Conservation (phyloP, 106 monocot genomes). For the Acanthochlamys bracteata region DNA sequence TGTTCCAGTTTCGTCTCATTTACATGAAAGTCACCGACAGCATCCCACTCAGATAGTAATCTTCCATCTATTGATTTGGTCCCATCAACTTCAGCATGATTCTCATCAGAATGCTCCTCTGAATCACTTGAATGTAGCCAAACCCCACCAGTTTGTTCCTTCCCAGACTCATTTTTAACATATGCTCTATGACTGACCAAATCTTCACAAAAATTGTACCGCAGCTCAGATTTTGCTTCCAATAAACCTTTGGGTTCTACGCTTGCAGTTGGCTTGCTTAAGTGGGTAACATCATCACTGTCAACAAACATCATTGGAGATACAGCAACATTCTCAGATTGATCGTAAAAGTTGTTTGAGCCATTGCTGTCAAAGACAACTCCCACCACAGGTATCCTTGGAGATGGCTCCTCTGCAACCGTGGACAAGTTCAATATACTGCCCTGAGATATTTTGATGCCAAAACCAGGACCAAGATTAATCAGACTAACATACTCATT, state of each 20-base stretch:
- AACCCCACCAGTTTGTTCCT: constrained; percentile 1
- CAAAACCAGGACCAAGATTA: background rate
- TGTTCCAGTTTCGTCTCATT: constrained; percentile 14
- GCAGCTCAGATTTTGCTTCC: constrained; percentile 6
- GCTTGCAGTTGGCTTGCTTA: constrained; percentile 4
- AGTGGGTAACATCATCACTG: constrained; percentile 7
- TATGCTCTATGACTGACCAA: constrained; percentile 4
- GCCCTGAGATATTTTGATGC: constrained; percentile 6
- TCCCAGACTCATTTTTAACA: constrained; percentile 4
- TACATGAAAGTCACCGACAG: constrained; percentile 43
- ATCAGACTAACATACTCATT: background rate
- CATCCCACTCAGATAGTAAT: constrained; percentile 55
- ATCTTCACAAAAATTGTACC: constrained; percentile 4
- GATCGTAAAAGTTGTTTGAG: background rate
- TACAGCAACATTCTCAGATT: background rate
- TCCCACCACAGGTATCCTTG: constrained; percentile 6
- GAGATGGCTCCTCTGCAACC: constrained; percentile 24
- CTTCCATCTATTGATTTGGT: constrained; percentile 31
- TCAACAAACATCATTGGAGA: constrained; percentile 9
- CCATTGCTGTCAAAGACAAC: background rate
- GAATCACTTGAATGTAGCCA: constrained; percentile 15
- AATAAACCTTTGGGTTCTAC: constrained; percentile 8
- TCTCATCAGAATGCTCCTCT: constrained; percentile 23
- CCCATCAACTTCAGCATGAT: constrained; percentile 17
- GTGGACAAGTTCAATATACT: constrained; percentile 29